Conservation (phyloP, 139 green algal species). For the Diplosphaera chodatii region DNA sequence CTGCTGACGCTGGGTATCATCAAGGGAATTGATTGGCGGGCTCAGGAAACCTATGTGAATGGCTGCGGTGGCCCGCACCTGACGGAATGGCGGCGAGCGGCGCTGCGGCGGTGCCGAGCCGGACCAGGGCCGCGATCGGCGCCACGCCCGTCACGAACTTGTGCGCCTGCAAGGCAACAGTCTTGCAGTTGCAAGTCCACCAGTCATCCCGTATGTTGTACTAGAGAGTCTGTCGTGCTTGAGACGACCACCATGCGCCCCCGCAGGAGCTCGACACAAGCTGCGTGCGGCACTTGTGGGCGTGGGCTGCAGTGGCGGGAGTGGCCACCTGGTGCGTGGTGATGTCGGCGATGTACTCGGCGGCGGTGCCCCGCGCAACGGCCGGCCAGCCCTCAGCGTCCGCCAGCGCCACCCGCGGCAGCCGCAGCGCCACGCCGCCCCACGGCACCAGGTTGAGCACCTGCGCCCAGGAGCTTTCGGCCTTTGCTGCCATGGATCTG, state of each 20-base stretch:
- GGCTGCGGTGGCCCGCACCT: conserved; percentile 4
- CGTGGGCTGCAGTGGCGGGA: no score
- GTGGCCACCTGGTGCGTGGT: conserved; percentile 38
- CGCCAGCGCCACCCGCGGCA: conserved; percentile 36
- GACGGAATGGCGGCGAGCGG: conserved; percentile 44
- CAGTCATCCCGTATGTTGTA: no score
- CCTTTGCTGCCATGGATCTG: no score
- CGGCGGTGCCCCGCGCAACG: conserved; percentile 30
- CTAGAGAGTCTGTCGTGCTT: background rate
- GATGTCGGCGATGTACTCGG: conserved; percentile 54
- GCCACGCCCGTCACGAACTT: conserved; percentile 63
- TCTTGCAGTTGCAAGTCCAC: no score
- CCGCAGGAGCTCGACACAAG: no score
- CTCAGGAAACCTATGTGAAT: background rate
- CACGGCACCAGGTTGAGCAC: conserved; percentile 48
- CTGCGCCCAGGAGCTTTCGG: background rate
- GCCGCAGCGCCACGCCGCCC: conserved; percentile 52
- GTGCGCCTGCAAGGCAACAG: conserved; percentile 64
- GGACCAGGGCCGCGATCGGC: conserved; percentile 46
- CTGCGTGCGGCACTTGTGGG: no score
- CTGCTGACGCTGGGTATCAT: no score
- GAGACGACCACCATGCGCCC: background rate
- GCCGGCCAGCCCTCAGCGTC: conserved; percentile 52
- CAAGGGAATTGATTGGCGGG: no score
- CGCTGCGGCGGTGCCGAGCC: conserved; percentile 32